Percentiles rank a stretch among this genome's conserved stretches.
phyloP scores from a whole-genome alignment of 768 basidiomycete genomes.

The Lactarius pseudohatsudake region DNA sequence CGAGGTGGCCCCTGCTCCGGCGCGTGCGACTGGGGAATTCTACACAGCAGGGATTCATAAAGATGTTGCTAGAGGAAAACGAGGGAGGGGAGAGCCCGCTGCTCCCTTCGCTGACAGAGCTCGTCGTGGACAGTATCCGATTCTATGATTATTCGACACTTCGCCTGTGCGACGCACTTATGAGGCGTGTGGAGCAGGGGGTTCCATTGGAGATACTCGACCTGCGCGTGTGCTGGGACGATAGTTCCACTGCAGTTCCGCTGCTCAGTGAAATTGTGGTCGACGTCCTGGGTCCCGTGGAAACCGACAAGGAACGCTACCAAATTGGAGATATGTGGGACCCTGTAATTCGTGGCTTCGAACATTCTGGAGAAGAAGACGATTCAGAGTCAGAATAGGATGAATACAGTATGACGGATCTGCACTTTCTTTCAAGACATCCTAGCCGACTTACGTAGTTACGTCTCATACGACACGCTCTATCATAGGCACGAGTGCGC shows the following conservation, averaged over 20 bases:
- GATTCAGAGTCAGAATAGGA: too few relatives aligned
- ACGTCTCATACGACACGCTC: too few relatives aligned
- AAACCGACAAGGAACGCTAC: too few relatives aligned
- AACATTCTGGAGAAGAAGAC: background rate
- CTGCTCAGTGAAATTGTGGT: background rate
- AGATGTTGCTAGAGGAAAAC: background rate
- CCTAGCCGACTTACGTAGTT: too few relatives aligned
- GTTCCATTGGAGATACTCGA: background rate
- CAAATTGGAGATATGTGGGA: background rate
- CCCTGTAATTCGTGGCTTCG: too few relatives aligned
- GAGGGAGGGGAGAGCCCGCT: background rate
- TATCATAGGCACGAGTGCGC: too few relatives aligned
- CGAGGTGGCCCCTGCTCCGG: background rate
- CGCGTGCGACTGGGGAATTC: too few relatives aligned
- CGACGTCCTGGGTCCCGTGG: background rate
- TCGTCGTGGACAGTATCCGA: too few relatives aligned
- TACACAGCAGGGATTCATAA: too few relatives aligned
- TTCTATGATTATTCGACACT: too few relatives aligned
- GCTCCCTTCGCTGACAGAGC: background rate
- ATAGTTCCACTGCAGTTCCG: background rate
- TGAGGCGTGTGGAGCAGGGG: background rate
- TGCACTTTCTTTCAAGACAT: too few relatives aligned
- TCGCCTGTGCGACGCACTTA: background rate
- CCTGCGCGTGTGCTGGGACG: background rate
- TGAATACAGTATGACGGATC: too few relatives aligned